Base-by-base conservation (phyloP, 805 yeast species). In the Candida sakaeoensis region DNA sequence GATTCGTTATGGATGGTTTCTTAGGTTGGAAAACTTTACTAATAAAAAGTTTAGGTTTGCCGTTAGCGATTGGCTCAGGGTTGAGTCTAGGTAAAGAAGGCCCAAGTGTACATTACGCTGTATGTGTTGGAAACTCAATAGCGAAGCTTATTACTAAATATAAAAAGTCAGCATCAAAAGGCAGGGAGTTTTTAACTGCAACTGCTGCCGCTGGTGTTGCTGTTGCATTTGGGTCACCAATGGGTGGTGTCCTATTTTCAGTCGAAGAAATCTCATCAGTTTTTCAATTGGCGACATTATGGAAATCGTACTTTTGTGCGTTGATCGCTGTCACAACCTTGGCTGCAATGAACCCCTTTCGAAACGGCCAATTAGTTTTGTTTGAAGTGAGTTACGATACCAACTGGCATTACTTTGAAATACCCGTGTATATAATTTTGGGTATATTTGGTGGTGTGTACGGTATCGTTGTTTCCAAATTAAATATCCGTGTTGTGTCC, bases 51-150 rank as follows among this genome's bases (percentile, higher is more conserved):
- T 55, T 88, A 8, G 86, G 95, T 0, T 64, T 93, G 31, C 99
- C 99, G 0, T 65, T 93, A 44, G 87, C 95, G 0, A 93, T 93
- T 52, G 90, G 95, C 0, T 82, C 96, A 1, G 99, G 99, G 0
- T 61, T 93, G 27, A 84, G 91, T 49, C 85, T 93, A 5, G 99
- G 99, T 16, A 93, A 93, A 61, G 99, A 93, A 57, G 99, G 99
- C 0, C 99, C 99, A 2, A 80, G 91, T 51, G 99, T 93, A 9
- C 99, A 93, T 61, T 93, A 91, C 60, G 97, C 99, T 0, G 95
- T 90, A 0, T 90, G 98, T 58, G 91, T 85, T n/a, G 99, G 97
- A 0, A 80, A 81, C 51, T 74, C 80, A n/a, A 65, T 88, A 9
- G 80, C 93, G 1, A 72, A 73, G 27, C 56, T 79, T 32, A 70